Conservation (phyloP, 768 basidiomycete genomes). For the Podaxis rugospora region DNA sequence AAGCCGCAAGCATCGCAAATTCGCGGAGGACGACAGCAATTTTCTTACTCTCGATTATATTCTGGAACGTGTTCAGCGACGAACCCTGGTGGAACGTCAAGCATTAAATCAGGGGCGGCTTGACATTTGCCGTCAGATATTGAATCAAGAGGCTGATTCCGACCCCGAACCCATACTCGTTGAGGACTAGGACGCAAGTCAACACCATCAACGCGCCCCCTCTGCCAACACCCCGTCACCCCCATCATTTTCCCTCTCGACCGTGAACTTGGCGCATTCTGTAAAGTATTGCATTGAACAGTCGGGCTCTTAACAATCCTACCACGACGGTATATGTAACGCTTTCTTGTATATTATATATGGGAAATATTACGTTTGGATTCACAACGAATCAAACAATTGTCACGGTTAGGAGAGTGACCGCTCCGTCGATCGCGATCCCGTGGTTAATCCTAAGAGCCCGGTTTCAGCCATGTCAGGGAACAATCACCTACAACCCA, state of each 20-base stretch:
- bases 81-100: conserved; percentile 30
- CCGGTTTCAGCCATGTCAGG: neutral
- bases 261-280: neutral
- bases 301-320: neutral
- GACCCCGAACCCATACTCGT: conserved; percentile 2
- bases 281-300: neutral
- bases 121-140: conserved; percentile 5
- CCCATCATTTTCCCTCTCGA: neutral
- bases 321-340: conserved; percentile 5
- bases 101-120: conserved; percentile 21
- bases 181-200: neutral
- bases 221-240: neutral
- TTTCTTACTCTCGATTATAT: conserved; percentile 77
- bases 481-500: conserved; percentile 14
- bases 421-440: conserved; percentile 57
- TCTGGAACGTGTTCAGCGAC: conserved; percentile 55
- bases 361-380: neutral
- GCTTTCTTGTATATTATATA: conserved; percentile 12
- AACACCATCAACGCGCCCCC: too few relatives aligned
- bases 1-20: conserved; percentile 74
- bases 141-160: conserved; percentile 5
- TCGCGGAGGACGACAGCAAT: conserved; percentile 73
- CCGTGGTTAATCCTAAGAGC: conserved; percentile 37
- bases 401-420: conserved; percentile 43
- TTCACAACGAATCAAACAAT: conserved; percentile 10